Percentiles rank a stretch among this genome's conserved stretches.
Evolutionary conservation across 257 asterid genomes (phyloP).

Genomic region (Solanum pimpinellifolium): DNA sequence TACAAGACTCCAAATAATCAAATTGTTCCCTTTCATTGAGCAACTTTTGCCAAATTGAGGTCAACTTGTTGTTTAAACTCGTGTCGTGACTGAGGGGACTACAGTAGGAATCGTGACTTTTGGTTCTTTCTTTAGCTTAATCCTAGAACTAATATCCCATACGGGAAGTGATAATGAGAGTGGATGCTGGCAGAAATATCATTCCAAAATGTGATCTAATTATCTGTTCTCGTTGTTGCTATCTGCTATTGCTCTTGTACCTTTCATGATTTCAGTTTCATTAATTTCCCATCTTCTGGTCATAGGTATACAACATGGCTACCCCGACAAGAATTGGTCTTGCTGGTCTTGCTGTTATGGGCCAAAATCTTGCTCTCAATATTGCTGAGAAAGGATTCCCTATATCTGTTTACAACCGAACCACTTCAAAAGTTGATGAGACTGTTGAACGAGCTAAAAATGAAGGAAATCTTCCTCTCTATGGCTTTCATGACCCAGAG

Average conservation of each 20-base stretch:
- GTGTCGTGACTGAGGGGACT: background rate
- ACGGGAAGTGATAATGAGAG: background rate
- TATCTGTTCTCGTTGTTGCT: background rate
- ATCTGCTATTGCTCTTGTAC: background rate
- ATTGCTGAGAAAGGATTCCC: conserved; percentile 98
- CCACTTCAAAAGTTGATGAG: conserved; percentile 93
- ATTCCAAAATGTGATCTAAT: background rate
- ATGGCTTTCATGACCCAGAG: conserved; percentile 78
- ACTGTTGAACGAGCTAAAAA: conserved; percentile 76
- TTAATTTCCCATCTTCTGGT: background rate
- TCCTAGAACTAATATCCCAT: background rate
- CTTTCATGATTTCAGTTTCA: background rate
- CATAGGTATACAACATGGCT: conserved; percentile 31
- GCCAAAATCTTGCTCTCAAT: conserved; percentile 96
- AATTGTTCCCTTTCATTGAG: background rate
- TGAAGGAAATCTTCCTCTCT: conserved; percentile 83
- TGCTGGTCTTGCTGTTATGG: conserved; percentile 99
- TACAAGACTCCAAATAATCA: background rate
- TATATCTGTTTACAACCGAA: conserved; percentile 90
- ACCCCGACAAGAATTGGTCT: conserved; percentile 87
- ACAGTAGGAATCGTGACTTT: background rate
- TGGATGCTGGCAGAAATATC: background rate
- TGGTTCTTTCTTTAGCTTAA: background rate
- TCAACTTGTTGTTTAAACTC: background rate
- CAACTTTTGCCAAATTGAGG: background rate